Conservation (phyloP, 1,139 yeast genomes). For the Blastobotrys niveus region DNA sequence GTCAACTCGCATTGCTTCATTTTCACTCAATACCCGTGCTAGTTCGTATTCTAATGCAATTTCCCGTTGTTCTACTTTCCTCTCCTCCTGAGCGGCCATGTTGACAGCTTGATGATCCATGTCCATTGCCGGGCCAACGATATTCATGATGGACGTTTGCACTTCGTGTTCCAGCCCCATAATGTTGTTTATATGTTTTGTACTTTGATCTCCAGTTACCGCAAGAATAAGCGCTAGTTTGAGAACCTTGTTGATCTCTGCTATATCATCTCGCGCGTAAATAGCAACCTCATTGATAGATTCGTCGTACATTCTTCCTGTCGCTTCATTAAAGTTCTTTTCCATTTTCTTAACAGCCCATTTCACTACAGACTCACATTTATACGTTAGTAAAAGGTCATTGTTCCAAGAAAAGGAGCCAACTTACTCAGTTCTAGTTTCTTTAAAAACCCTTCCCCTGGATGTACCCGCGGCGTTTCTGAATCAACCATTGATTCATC, state of each 20-base stretch:
- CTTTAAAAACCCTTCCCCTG: not conserved
- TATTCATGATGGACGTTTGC: conserved; percentile 18
- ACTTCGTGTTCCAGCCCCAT: conserved; percentile 15
- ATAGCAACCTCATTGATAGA: not conserved
- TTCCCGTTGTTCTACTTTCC: conserved; percentile 13
- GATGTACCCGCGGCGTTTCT: too few relatives aligned
- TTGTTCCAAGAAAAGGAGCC: too few relatives aligned
- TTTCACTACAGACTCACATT: not conserved
- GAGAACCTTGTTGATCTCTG: conserved; percentile 17
- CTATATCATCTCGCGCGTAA: not conserved
- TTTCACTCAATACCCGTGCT: conserved; percentile 17
- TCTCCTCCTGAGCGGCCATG: not conserved
- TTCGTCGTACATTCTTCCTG: not conserved
- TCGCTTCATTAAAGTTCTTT: not conserved
- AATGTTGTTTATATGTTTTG: conserved; percentile 17
- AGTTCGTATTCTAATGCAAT: conserved; percentile 20
- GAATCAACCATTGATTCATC: too few relatives aligned
- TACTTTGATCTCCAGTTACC: conserved; percentile 17
- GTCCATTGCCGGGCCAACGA: conserved; percentile 17
- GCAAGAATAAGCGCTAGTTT: conserved; percentile 16
- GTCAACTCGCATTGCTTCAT: conserved; percentile 3
- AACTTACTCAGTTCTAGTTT: not conserved
- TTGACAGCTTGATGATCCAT: conserved; percentile 8
- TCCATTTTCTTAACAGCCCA: not conserved
- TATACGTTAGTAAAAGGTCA: too few relatives aligned